Conservation (phyloP, 306 rosid genomes). For the Prosopis cineraria region DNA sequence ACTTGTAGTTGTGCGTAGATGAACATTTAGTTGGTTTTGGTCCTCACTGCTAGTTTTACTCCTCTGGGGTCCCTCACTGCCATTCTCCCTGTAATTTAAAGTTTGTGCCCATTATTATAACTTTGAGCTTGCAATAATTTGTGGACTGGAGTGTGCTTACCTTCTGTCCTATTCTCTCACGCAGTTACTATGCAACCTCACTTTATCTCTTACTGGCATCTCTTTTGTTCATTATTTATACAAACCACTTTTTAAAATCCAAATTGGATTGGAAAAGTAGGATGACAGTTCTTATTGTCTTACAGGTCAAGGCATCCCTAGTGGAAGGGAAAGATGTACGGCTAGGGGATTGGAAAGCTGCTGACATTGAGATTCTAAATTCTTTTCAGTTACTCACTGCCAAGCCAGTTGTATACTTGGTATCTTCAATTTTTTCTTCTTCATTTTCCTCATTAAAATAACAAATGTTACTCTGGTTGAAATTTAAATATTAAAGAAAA, state of each 20-base stretch:
- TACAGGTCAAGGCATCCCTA: slow-evolving; percentile 78
- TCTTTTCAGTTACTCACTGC: slow-evolving; percentile 95
- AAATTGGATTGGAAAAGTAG: slow-evolving; percentile 8
- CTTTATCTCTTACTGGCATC: not conserved
- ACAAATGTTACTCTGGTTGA: slow-evolving; percentile 14
- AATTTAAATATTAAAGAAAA: not conserved
- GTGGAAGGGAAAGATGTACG: slow-evolving; percentile 93
- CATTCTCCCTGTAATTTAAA: too few species aligned
- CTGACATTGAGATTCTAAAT: slow-evolving; percentile 87
- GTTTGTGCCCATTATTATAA: not conserved
- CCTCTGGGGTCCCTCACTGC: too few species aligned
- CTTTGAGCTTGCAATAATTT: not conserved
- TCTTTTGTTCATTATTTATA: not conserved
- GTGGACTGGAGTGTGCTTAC: not conserved
- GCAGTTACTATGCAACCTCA: not conserved
- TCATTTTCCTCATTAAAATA: slow-evolving; percentile 5
- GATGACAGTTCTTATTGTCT: slow-evolving; percentile 34
- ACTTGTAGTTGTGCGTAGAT: too few species aligned
- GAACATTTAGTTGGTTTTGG: too few species aligned
- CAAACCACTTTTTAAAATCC: not conserved
- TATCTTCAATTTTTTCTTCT: slow-evolving; percentile 34
- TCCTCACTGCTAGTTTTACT: too few species aligned
- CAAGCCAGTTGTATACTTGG: slow-evolving; percentile 96
- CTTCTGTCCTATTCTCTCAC: slow-evolving; percentile 4
- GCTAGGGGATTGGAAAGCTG: slow-evolving; percentile 96